Percentiles rank a stretch among this genome's conserved stretches.
phyloP scores from a whole-genome alignment of 805 yeast species.

The Pichia manshurica region DNA sequence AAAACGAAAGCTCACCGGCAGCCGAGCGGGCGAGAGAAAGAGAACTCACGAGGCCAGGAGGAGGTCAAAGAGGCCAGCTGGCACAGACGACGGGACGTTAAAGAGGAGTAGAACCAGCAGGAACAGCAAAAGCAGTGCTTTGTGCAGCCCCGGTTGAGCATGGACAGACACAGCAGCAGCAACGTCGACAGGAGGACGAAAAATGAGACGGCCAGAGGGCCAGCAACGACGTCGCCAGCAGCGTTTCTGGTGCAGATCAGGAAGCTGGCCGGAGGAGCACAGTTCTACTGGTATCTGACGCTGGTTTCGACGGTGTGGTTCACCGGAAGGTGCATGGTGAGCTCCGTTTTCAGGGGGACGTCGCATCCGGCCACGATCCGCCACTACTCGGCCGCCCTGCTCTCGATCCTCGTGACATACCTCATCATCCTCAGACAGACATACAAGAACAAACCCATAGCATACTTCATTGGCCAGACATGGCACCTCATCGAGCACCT shows the following conservation, averaged over 20 bases:
- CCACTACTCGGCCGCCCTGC: constrained; percentile 39
- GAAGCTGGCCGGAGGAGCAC: constrained; percentile 38
- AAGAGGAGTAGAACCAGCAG: no score
- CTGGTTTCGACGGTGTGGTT: constrained; percentile 46
- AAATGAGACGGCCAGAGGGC: no score
- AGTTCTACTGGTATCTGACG: constrained; percentile 67
- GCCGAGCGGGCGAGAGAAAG: no score
- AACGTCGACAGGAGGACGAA: no score
- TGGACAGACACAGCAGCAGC: no score
- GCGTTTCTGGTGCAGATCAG: constrained; percentile 11
- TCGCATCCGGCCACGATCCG: constrained; percentile 27
- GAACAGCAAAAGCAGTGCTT: no score
- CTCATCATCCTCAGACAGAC: constrained; percentile 57
- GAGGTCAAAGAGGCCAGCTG: no score
- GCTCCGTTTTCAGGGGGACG: constrained; percentile 36
- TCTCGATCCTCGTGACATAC: constrained; percentile 55
- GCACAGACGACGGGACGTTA: no score
- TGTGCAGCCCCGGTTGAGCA: no score
- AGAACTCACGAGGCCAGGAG: no score
- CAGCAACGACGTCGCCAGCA: neutral
- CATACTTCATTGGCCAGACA: constrained; percentile 25
- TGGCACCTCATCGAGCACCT: constrained; percentile 7
- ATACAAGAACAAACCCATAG: constrained; percentile 37
- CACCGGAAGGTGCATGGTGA: constrained; percentile 35
- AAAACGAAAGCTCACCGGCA: no score